phyloP scores from a whole-genome alignment of 2,329 filamentous ascomycete species.

The Dactylellina drechsleri region DNA sequence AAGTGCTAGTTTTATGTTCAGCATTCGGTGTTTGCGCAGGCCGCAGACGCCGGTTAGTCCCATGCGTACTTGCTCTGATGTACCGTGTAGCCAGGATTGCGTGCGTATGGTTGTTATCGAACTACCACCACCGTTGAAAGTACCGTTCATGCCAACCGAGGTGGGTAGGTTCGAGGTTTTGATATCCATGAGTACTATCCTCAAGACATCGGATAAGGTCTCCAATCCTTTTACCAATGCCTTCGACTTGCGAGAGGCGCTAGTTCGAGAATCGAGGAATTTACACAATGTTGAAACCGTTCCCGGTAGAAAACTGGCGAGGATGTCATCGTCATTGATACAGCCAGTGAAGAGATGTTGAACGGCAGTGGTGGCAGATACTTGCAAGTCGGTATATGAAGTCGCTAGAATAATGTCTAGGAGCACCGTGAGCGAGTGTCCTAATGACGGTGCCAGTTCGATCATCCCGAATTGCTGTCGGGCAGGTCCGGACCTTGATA shows the following conservation, averaged over 20 bases:
- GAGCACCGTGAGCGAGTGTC: constrained; percentile 82
- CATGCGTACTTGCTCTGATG: constrained; percentile 81
- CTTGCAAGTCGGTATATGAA: constrained; percentile 74
- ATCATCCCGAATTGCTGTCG: constrained; percentile 67
- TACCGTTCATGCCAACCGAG: constrained; percentile 57
- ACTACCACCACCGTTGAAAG: constrained; percentile 31
- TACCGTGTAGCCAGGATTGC: constrained; percentile 78
- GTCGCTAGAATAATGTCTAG: constrained; percentile 75
- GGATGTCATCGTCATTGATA: constrained; percentile 76
- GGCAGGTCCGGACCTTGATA: constrained; percentile 65
- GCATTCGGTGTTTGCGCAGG: constrained; percentile 75
- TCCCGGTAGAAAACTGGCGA: constrained; percentile 87
- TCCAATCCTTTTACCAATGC: constrained; percentile 73
- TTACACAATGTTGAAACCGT: constrained; percentile 84
- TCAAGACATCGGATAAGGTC: constrained; percentile 68
- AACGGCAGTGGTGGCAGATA: constrained; percentile 74
- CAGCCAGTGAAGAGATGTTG: constrained; percentile 69
- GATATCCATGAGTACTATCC: constrained; percentile 70
- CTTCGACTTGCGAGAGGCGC: constrained; percentile 68
- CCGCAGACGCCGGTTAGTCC: constrained; percentile 81
- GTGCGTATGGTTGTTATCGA: constrained; percentile 48
- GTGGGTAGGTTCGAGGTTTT: constrained; percentile 66
- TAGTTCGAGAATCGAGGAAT: constrained; percentile 74
- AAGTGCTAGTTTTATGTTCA: constrained; percentile 75
- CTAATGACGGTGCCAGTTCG: constrained; percentile 78